A percentile compares a stretch with the other conserved stretches of the same genome.
These are phyloP conservation scores for Davidsoniella eucalypti DNA, from an alignment of 2,329 filamentous ascomycete genomes.

Conservation along the genomic window DNA sequence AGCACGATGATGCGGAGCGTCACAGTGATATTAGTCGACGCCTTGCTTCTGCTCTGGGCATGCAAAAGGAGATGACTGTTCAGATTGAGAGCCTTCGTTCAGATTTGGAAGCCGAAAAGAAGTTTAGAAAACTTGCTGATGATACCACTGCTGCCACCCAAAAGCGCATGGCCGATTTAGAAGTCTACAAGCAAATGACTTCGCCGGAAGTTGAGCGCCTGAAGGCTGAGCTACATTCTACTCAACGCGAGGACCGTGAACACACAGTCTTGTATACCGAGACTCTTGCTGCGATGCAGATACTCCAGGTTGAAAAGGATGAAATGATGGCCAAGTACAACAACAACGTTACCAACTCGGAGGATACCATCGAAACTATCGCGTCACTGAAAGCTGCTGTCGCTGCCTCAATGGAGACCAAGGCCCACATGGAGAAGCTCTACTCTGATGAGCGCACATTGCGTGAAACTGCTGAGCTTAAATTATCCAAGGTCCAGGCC, in stretches of 20 bases:
- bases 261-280: constrained; percentile 65
- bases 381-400: constrained; percentile 63
- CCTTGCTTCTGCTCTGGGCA: constrained; percentile 62
- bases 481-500: constrained; percentile 56
- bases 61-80: constrained; percentile 67
- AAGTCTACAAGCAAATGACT: constrained; percentile 67
- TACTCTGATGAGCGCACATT: constrained; percentile 67
- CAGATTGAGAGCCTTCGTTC: constrained; percentile 50
- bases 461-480: constrained; percentile 58
- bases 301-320: constrained; percentile 74
- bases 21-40: constrained; percentile 62
- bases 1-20: constrained; percentile 44
- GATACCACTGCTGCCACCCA: constrained; percentile 73
- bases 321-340: constrained; percentile 55
- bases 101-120: constrained; percentile 68
- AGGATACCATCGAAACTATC: constrained; percentile 55
- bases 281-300: constrained; percentile 53
- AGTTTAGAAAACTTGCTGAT: constrained; percentile 68
- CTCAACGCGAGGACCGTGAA: constrained; percentile 63
- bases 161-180: constrained; percentile 67
- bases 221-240: constrained; percentile 67
- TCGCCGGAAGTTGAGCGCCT: constrained; percentile 73
- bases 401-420: constrained; percentile 61
- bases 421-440: constrained; percentile 59
- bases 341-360: constrained; percentile 47